Conservation (phyloP, 805 yeast species). For the Blastobotrys chiropterorum region DNA sequence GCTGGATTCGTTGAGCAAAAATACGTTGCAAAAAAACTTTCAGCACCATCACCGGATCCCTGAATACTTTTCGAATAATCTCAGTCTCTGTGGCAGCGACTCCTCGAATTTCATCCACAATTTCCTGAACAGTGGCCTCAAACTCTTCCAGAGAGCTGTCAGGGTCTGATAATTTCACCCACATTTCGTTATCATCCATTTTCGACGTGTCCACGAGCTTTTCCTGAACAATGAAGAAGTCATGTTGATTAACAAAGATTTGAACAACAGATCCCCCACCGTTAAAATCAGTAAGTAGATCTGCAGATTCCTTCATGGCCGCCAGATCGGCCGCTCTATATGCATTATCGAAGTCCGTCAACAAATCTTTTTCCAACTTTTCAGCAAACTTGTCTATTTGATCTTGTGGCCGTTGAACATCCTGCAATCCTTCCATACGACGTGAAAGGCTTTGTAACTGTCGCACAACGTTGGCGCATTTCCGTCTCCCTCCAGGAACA, state of each 20-base stretch:
- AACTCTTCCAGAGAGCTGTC: conserved; percentile 41
- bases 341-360: conserved; percentile 68
- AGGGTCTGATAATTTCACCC: conserved; percentile 61
- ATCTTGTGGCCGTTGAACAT: conserved; percentile 27
- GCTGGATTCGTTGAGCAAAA: conserved; percentile 59
- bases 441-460: conserved; percentile 59
- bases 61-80: conserved; percentile 66
- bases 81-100: conserved; percentile 68
- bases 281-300: conserved; percentile 69
- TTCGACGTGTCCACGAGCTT: conserved; percentile 31
- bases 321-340: conserved; percentile 60
- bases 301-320: conserved; percentile 70
- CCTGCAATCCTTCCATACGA: conserved; percentile 39
- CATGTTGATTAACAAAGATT: conserved; percentile 74
- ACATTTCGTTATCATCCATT: conserved; percentile 33
- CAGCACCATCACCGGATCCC: conserved; percentile 59
- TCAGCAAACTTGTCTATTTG: conserved; percentile 68
- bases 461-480: conserved; percentile 64
- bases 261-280: conserved; percentile 80
- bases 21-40: conserved; percentile 66
- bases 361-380: conserved; percentile 62
- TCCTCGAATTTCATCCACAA: conserved; percentile 51
- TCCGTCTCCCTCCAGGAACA: conserved; percentile 44
- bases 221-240: conserved; percentile 52
- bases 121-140: conserved; percentile 45